phyloP scores from a whole-genome alignment of 306 rosid species.

The Castanea crenata region DNA sequence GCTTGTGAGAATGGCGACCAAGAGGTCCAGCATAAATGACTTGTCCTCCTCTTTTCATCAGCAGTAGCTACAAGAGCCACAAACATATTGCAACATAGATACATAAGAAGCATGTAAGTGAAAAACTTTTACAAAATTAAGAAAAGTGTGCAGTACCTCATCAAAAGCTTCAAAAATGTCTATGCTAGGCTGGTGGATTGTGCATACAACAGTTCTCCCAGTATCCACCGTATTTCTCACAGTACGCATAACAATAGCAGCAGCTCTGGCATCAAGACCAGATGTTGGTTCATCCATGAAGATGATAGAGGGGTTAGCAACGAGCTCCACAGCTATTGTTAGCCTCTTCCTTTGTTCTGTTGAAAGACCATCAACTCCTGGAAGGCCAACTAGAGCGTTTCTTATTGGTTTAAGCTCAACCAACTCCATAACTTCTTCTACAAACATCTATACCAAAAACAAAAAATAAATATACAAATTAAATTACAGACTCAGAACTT shows the following conservation, averaged over 20 bases:
- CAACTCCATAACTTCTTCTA: slow-evolving; percentile 61
- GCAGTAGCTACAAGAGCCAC: slow-evolving; percentile 41
- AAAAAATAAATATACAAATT: background rate
- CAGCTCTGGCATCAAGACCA: slow-evolving; percentile 92
- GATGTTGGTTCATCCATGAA: slow-evolving; percentile 95
- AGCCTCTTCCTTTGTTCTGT: slow-evolving; percentile 88
- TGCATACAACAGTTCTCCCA: slow-evolving; percentile 87
- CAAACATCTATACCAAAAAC: slow-evolving; percentile 44
- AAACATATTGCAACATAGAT: background rate
- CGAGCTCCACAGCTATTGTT: slow-evolving; percentile 86
- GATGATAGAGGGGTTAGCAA: slow-evolving; percentile 87
- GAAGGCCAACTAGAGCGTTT: slow-evolving; percentile 73
- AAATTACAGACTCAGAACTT: background rate
- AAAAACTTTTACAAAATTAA: background rate
- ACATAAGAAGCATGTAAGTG: background rate
- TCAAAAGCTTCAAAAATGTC: slow-evolving; percentile 87
- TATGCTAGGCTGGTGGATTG: slow-evolving; percentile 91
- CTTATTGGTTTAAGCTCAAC: slow-evolving; percentile 67
- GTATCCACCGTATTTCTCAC: slow-evolving; percentile 86
- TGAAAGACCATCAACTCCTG: slow-evolving; percentile 75
- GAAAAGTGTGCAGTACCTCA: slow-evolving; percentile 45
- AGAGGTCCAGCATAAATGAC: slow-evolving; percentile 74
- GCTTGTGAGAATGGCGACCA: slow-evolving; percentile 59
- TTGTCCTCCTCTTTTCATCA: slow-evolving; percentile 86
- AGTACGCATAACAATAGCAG: slow-evolving; percentile 88